These are phyloP conservation scores for Aspergillus pseudonomiae DNA, from an alignment of 2,329 filamentous ascomycete species.

Conservation along the genomic window DNA sequence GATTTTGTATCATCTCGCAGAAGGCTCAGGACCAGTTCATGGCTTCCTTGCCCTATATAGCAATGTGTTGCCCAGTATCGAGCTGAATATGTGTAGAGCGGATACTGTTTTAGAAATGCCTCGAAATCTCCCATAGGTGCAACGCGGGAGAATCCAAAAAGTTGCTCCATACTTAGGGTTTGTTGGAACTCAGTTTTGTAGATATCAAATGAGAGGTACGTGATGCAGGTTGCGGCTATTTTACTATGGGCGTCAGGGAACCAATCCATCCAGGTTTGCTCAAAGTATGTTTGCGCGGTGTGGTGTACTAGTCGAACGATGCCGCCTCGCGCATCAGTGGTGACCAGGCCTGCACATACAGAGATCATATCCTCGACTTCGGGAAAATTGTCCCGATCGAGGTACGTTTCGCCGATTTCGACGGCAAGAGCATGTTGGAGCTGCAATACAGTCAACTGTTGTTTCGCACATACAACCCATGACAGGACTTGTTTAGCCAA, in stretches of 20 bases:
- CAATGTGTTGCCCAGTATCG: neutral
- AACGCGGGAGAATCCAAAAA: too few relatives aligned
- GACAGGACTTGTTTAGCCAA: constrained; percentile 44
- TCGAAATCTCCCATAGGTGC: neutral
- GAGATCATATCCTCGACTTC: constrained; percentile 27
- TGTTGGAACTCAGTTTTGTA: constrained; percentile 1
- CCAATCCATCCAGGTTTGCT: constrained; percentile 9
- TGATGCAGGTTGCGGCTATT: constrained; percentile 20
- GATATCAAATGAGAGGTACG: constrained; percentile 24
- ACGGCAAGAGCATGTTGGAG: constrained; percentile 50
- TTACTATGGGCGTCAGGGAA: constrained; percentile 18
- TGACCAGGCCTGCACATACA: constrained; percentile 38
- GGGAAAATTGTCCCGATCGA: constrained; percentile 43
- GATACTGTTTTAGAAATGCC: neutral
- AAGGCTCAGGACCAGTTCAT: neutral
- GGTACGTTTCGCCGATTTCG: constrained; percentile 22
- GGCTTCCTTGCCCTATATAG: neutral
- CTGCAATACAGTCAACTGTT: constrained; percentile 38
- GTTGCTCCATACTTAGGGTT: too few relatives aligned
- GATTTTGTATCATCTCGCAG: neutral
- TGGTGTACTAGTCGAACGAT: constrained; percentile 37
- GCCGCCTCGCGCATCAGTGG: constrained; percentile 31
- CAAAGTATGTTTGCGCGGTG: constrained; percentile 36
- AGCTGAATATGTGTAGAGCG: neutral
- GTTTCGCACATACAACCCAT: constrained; percentile 46